Conservation (phyloP, 306 rosid genomes). For the Astragalus membranaceus region DNA sequence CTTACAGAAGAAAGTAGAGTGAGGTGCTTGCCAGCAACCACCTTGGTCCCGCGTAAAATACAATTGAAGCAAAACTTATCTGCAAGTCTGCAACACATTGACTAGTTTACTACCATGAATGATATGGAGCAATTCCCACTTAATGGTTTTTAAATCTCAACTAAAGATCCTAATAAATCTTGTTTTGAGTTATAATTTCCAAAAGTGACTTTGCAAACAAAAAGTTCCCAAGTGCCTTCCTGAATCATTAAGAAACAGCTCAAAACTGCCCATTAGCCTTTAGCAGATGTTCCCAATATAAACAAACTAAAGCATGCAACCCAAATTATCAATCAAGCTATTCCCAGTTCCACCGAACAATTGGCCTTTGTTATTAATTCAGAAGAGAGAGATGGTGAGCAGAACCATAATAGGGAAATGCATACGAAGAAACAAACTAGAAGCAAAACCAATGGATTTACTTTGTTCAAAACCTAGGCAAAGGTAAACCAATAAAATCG, state of each 20-base stretch:
- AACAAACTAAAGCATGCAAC: neutral
- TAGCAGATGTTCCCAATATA: too few species aligned
- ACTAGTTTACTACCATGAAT: neutral
- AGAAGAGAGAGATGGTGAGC: neutral
- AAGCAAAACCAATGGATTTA: too few species aligned
- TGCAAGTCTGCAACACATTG: conserved; percentile 58
- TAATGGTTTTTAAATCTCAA: neutral
- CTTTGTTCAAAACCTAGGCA: too few species aligned
- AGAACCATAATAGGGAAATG: too few species aligned
- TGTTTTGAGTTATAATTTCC: too few species aligned
- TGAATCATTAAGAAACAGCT: neutral
- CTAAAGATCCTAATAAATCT: neutral
- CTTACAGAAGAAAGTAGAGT: conserved; percentile 44
- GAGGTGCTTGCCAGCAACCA: conserved; percentile 48
- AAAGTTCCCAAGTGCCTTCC: neutral
- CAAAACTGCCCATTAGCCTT: too few species aligned
- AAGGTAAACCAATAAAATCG: too few species aligned
- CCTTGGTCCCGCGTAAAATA: conserved; percentile 83
- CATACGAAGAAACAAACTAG: too few species aligned
- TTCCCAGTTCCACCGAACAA: neutral
- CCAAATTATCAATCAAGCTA: neutral
- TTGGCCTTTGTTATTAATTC: neutral
- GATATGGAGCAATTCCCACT: too few species aligned
- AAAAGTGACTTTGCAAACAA: neutral
- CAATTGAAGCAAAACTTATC: conserved; percentile 84